Evolutionary conservation across 2,329 filamentous ascomycete genomes (phyloP).

Genomic region (Botryotinia calthae): DNA sequence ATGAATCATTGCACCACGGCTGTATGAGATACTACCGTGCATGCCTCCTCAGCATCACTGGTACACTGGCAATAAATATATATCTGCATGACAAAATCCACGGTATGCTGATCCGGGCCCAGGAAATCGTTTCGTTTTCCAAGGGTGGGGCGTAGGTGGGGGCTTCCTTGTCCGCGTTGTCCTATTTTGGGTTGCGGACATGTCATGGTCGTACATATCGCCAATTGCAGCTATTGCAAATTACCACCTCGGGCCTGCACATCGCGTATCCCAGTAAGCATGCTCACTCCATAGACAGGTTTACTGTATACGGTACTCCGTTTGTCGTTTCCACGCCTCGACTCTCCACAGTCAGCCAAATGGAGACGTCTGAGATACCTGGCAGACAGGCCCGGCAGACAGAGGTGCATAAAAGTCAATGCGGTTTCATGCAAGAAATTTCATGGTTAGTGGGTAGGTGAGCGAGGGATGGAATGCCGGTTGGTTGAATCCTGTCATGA

Average conservation of each 20-base stretch:
- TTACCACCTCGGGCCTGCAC: not conserved
- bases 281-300: not conserved
- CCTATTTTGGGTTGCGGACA: not conserved
- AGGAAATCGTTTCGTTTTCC: not conserved
- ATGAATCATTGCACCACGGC: not conserved
- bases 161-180: not conserved
- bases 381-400: not conserved
- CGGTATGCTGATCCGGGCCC: slow-evolving; percentile 2
- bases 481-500: not conserved
- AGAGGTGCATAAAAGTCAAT: not conserved
- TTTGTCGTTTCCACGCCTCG: not conserved
- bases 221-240: not conserved
- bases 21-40: not conserved
- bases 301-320: not conserved
- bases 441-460: not conserved
- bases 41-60: not conserved
- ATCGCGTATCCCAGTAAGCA: not conserved
- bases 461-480: not conserved
- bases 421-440: not conserved
- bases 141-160: not conserved
- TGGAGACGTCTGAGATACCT: not conserved
- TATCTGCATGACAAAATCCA: not conserved
- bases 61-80: not conserved
- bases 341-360: not conserved
- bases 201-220: not conserved